Evolutionary conservation across 1,284 basidiomycete species (phyloP), one percentile per base, ranked within the genome.

Genomic region (Uromyces viciae-fabae): DNA sequence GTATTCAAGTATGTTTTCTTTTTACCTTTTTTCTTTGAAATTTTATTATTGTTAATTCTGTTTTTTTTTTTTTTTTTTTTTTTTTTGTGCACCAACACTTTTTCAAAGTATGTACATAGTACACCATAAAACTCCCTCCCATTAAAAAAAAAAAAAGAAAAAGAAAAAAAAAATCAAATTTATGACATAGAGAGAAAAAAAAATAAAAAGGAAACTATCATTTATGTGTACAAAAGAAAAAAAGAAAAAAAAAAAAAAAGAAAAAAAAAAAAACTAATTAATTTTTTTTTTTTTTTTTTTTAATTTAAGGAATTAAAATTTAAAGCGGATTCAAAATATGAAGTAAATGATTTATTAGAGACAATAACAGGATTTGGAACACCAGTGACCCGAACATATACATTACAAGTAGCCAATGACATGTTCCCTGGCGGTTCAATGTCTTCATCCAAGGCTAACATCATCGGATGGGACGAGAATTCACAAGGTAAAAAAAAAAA

Each of bases 381-480:
- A 11, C 71, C 78, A 15, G 78, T 64, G 17, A 74, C 69, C 43
- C 68, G 78, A 17, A 74, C 71, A 22, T 81, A 81, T 64, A 71
- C 78, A 8, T 42, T 81, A 28, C 38, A 72, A 31, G 42, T 81
- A 7, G 78, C 78, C 33, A 81, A 81, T 40, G 31, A 33, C 8
- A 46, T 43, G 40, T 81, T 81, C 49, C 5, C 25, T 8, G 54
- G 28, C 22, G 69, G 69, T 22, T 36, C 14, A 33, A 73, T 31
- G 31, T 71, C 71, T 19, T 42, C 78, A 14, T 73, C 69, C 5
- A 28, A 42, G n/a, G 69, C 69, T 15, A 69, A 81, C 17, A 42
- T 81, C 17, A 66, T 74, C 66, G 78, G 78, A 38, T 81, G 78
- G 78, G 49, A 81, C 54, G 28, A 66, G 5, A 33, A 46, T n/a